Evolutionary conservation across 2,329 filamentous ascomycete species (phyloP).

Genomic region (Beauveria australis): DNA sequence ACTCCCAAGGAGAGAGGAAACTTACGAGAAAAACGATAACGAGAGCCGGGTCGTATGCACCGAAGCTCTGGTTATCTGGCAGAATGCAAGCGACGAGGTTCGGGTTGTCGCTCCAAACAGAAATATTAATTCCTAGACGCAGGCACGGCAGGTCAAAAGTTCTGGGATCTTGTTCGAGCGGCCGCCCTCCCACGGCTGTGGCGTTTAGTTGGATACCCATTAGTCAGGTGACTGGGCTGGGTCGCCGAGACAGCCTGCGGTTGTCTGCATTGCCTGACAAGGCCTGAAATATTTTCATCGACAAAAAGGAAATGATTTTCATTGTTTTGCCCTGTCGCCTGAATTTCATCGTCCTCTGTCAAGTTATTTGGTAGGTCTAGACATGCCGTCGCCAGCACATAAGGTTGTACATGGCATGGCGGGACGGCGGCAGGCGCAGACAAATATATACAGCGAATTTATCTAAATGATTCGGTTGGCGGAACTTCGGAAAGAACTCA

Average conservation of each 20-base stretch:
- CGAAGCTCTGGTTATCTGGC: not conserved
- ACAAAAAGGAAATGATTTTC: not conserved
- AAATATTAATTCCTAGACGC: not conserved
- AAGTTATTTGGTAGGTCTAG: not conserved
- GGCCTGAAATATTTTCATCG: not conserved
- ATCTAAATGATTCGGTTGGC: no score
- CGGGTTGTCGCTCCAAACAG: not conserved
- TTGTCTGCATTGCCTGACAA: not conserved
- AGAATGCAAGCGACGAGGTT: not conserved
- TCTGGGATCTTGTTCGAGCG: slow-evolving; percentile 8
- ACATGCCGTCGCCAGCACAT: not conserved
- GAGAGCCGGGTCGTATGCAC: not conserved
- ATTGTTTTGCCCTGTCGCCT: no score
- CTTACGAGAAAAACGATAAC: slow-evolving; percentile 10
- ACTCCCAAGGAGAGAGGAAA: not conserved
- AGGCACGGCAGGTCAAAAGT: slow-evolving; percentile 1
- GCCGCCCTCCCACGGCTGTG: slow-evolving; percentile 11
- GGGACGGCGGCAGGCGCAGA: not conserved
- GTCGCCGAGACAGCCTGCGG: not conserved
- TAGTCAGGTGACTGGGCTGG: slow-evolving; percentile 11
- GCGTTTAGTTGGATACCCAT: slow-evolving; percentile 10
- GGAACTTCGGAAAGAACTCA: no score
- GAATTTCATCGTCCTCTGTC: not conserved
- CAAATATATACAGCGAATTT: not conserved
- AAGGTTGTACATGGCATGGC: not conserved